These are phyloP conservation scores for Xenoacremonium recifei DNA, from an alignment of 2,329 filamentous ascomycete species.

Conservation along the genomic window DNA sequence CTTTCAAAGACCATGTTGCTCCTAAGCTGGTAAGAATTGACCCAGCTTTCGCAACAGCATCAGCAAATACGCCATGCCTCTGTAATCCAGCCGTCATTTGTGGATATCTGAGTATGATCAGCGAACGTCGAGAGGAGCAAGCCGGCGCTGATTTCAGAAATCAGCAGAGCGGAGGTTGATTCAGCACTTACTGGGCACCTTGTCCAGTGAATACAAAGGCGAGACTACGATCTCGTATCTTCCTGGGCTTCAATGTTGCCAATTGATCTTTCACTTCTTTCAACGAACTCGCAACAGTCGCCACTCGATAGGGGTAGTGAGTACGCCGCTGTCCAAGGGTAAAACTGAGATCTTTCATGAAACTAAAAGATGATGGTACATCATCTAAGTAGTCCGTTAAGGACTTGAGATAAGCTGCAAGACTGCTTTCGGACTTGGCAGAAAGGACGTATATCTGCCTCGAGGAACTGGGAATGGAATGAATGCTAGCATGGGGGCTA, in stretches of 20 bases:
- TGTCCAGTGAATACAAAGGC: conserved; percentile 32
- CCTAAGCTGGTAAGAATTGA: no score
- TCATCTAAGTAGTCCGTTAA: conserved; percentile 19
- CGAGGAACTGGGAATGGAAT: no score
- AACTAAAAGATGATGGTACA: conserved; percentile 1
- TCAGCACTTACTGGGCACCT: conserved; percentile 35
- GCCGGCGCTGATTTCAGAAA: no score
- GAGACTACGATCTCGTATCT: neutral
- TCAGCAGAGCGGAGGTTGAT: no score
- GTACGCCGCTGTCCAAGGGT: conserved; percentile 29
- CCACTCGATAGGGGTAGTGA: conserved; percentile 17
- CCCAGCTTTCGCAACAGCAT: no score
- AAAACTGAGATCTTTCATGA: conserved; percentile 21
- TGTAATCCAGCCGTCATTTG: no score
- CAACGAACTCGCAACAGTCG: conserved; percentile 6
- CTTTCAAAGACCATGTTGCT: no score
- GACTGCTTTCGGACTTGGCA: neutral
- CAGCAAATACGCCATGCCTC: no score
- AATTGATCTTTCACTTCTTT: conserved; percentile 10
- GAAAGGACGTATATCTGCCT: neutral
- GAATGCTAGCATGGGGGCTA: neutral
- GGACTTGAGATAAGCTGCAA: conserved; percentile 15
- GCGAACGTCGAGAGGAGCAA: no score
- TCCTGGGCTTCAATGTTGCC: conserved; percentile 6
- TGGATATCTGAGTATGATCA: no score